Percentiles rank a stretch among this genome's conserved stretches.
phyloP scores from a whole-genome alignment of 2,329 filamentous ascomycete species.

The Phialophora expanda region DNA sequence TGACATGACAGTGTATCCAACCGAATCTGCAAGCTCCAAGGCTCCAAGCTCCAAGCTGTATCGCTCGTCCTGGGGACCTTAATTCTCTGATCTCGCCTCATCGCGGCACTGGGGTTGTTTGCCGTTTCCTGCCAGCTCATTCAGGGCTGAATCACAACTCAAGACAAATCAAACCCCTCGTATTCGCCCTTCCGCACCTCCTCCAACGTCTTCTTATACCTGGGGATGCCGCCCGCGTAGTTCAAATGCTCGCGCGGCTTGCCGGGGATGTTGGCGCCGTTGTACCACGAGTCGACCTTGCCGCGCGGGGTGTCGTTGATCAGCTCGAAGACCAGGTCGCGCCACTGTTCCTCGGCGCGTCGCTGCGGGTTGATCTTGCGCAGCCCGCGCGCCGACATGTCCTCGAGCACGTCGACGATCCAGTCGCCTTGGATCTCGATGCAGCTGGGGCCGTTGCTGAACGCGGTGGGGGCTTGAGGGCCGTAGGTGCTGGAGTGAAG shows the following conservation, averaged over 20 bases:
- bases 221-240: constrained; percentile 30
- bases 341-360: constrained; percentile 38
- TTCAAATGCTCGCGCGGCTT: constrained; percentile 59
- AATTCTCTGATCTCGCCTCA: too few relatives aligned
- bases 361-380: constrained; percentile 21
- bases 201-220: constrained; percentile 29
- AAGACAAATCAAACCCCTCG: constrained; percentile 14
- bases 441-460: constrained; percentile 62
- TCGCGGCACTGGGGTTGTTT: too few relatives aligned
- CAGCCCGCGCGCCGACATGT: constrained; percentile 17
- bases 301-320: constrained; percentile 24
- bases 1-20: too few relatives aligned
- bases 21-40: too few relatives aligned
- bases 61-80: too few relatives aligned
- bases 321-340: constrained; percentile 38
- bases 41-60: too few relatives aligned
- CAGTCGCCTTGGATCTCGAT: constrained; percentile 63
- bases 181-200: constrained; percentile 28
- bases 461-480: constrained; percentile 60
- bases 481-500: constrained; percentile 58
- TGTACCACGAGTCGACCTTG: constrained; percentile 57
- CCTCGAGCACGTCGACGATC: constrained; percentile 38
- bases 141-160: too few relatives aligned
- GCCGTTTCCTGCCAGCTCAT: too few relatives aligned
- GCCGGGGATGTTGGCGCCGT: constrained; percentile 61